Conservation (phyloP, 768 basidiomycete genomes). For the Hygrocybe punicea region DNA sequence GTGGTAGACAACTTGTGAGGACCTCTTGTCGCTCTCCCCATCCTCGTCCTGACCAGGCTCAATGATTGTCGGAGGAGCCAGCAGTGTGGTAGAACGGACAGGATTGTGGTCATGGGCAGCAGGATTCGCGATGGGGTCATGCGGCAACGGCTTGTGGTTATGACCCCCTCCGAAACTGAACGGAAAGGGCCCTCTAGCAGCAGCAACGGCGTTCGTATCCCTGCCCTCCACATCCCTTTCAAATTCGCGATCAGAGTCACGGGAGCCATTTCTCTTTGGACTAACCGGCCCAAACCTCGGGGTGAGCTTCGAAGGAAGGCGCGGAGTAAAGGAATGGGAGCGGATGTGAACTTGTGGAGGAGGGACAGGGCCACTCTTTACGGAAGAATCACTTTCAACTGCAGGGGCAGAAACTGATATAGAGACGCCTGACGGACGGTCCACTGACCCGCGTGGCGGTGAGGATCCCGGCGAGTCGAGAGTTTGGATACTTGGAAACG, state of each 20-base stretch:
- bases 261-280: constrained; percentile 57
- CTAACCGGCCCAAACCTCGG: constrained; percentile 51
- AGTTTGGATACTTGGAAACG: constrained; percentile 41
- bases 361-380: constrained; percentile 15
- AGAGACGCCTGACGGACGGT: constrained; percentile 35
- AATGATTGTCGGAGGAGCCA: constrained; percentile 49
- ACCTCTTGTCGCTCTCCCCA: constrained; percentile 40
- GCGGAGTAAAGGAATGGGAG: constrained; percentile 69
- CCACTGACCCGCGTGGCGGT: constrained; percentile 21
- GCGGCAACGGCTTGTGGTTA: constrained; percentile 12
- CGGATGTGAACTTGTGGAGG: constrained; percentile 55
- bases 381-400: constrained; percentile 28
- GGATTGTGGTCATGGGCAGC: constrained; percentile 4
- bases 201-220: constrained; percentile 8
- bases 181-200: constrained; percentile 11
- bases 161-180: constrained; percentile 14
- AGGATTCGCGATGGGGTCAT: constrained; percentile 2
- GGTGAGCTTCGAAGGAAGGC: constrained; percentile 63
- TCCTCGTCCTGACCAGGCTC: constrained; percentile 38
- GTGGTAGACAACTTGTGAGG: constrained; percentile 76
- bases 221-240: constrained; percentile 3
- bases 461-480: constrained; percentile 32
- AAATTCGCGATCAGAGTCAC: constrained; percentile 38
- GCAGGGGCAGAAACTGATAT: constrained; percentile 48
- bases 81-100: constrained; percentile 32